Evolutionary conservation across 192 early-diverging fungal species (phyloP).

Genomic region (Phlyctochytrium planicorne): DNA sequence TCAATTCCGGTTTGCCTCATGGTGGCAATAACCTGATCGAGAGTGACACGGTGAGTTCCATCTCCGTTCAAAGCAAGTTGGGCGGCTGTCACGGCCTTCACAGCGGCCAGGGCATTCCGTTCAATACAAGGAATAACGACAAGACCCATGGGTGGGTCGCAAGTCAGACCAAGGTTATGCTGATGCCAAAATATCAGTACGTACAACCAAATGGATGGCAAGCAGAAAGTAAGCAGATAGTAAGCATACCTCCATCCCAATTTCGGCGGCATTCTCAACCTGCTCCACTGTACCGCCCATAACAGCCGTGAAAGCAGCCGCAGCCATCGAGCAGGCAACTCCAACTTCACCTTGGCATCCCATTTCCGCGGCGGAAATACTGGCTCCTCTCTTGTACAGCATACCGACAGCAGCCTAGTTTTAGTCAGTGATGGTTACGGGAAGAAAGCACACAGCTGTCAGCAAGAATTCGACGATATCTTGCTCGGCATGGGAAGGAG

Average conservation of each 20-base stretch:
- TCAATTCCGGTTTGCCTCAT: slow-evolving; percentile 79
- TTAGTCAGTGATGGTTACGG: neutral
- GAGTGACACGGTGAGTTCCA: slow-evolving; percentile 83
- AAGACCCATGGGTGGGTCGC: slow-evolving; percentile 84
- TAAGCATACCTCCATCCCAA: slow-evolving; percentile 93
- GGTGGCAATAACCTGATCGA: slow-evolving; percentile 93
- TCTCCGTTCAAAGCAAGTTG: slow-evolving; percentile 95
- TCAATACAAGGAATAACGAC: slow-evolving; percentile 98
- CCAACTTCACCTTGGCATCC: slow-evolving; percentile 98
- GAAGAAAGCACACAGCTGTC: slow-evolving; percentile 55
- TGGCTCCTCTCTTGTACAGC: slow-evolving; percentile 94
- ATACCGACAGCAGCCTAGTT: slow-evolving; percentile 83
- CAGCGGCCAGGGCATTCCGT: slow-evolving; percentile 88
- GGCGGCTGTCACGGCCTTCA: slow-evolving; percentile 94
- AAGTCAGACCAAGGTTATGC: slow-evolving; percentile 50
- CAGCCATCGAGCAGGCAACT: slow-evolving; percentile 96
- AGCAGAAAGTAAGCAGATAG: neutral
- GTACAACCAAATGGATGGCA: slow-evolving; percentile 9
- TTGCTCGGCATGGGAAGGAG: slow-evolving; percentile 68
- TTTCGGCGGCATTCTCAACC: slow-evolving; percentile 95
- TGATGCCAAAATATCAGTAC: no score
- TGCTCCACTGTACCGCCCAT: slow-evolving; percentile 89
- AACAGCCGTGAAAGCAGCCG: slow-evolving; percentile 91
- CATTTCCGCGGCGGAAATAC: slow-evolving; percentile 93
- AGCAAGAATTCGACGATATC: slow-evolving; percentile 91